These are phyloP conservation scores for Ilyonectria robusta DNA, from an alignment of 2,329 filamentous ascomycete species.

Conservation along the genomic window DNA sequence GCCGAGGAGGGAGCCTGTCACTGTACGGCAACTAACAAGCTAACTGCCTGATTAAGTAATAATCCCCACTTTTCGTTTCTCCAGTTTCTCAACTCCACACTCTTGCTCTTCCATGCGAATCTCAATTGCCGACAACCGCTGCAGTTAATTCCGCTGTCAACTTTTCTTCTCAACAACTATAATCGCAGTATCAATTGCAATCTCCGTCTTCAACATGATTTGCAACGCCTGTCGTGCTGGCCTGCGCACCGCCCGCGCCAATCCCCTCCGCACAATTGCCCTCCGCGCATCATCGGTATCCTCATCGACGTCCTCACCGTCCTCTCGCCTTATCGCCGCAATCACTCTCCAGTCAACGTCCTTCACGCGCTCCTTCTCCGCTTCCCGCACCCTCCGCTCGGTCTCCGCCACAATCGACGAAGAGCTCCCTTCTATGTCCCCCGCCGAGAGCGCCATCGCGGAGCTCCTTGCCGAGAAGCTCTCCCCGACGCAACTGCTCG, in stretches of 20 bases:
- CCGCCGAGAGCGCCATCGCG: constrained; percentile 72
- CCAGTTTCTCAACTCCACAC: not conserved
- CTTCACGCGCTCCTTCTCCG: constrained; percentile 24
- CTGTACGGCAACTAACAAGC: constrained; percentile 2
- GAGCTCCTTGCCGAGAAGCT: constrained; percentile 66
- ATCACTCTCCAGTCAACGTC: constrained; percentile 25
- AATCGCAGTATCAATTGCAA: not conserved
- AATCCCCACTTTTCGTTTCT: not conserved
- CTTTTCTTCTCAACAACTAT: constrained; percentile 1
- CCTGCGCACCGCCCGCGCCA: constrained; percentile 38
- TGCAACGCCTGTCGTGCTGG: constrained; percentile 46
- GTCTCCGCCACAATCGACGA: constrained; percentile 29
- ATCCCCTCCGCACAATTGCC: constrained; percentile 25
- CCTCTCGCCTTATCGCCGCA: constrained; percentile 14
- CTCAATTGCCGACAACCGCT: not conserved
- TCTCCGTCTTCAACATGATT: constrained; percentile 36
- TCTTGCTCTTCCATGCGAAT: not conserved
- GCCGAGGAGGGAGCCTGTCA: not conserved
- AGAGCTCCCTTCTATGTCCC: constrained; percentile 53
- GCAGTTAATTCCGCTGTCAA: not conserved
- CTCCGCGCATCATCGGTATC: constrained; percentile 6
- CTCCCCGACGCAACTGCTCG: constrained; percentile 67
- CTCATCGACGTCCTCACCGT: constrained; percentile 19
- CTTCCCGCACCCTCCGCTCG: constrained; percentile 15
- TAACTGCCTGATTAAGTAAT: constrained; percentile 28